Base-by-base conservation (phyloP, 2,329 filamentous ascomycete genomes). In the Beauveria rudraprayagi region DNA sequence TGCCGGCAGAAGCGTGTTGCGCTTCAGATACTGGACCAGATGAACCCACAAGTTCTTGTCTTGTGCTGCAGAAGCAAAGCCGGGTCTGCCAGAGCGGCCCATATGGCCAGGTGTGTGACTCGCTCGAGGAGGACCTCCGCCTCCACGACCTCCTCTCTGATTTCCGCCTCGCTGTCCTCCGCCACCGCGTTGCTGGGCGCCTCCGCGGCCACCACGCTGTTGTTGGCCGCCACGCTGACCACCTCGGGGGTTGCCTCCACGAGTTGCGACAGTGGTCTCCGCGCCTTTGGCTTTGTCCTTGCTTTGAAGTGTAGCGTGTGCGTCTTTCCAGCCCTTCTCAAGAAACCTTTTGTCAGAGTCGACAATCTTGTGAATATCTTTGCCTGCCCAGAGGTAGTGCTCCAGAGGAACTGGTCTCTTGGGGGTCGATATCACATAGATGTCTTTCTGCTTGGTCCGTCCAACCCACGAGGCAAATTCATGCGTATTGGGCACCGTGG, bases 391-490 rank as follows among this genome's bases (percentile, higher is more conserved):
- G 1, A 99, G 81, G 69, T 93, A 99, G 72, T 99, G 94, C 69
- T 99, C 94, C 2, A 99, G 78, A 0, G 94, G 94, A 0, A 99
- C 91, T 0, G 94, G 94, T 62, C 94, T 85, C 74, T 99, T 99
- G 0, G 92, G 88, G 0, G 94, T 99, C 0, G 94, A 97, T 60
- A 99, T 99, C 67, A 99, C 94, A 71, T 97, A 99, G 40, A 99
- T 97, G 69, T 99, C 90, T 75, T 97, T 97, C 76, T 96, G 93
- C 77, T 99, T 99, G 0, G 94, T 99, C 56, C 94, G 84, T 11
- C 94, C 94, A 26, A 99, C 93, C 94, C 94, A 99, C 0, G 92
- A 97, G 1, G 94, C 94, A 69, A 99, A 99, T 71, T 99, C 94
- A 65, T 97, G 86, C 0, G 94, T 97, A 71, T 99, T 99, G 1